These are phyloP conservation scores for Inonotus obliquus DNA, from an alignment of 1,284 basidiomycete genomes.

Conservation along the genomic window DNA sequence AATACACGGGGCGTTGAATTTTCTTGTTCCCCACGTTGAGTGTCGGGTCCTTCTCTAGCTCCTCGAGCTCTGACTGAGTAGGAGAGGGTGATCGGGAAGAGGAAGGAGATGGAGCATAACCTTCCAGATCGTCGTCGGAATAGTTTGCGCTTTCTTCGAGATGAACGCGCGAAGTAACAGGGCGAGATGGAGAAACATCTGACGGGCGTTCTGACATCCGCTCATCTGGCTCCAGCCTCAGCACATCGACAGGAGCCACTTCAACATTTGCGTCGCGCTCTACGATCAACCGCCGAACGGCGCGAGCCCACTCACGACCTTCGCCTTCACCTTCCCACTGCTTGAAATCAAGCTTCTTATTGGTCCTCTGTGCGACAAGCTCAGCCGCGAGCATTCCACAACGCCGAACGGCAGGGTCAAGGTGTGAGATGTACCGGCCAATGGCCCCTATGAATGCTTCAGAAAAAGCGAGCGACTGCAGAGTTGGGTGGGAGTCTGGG, in stretches of 20 bases:
- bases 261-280: conserved; percentile 48
- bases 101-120: conserved; percentile 57
- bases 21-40: conserved; percentile 63
- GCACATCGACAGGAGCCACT: conserved; percentile 19
- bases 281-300: conserved; percentile 47
- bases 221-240: background rate
- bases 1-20: conserved; percentile 73
- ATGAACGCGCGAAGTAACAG: conserved; percentile 15
- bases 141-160: conserved; percentile 41
- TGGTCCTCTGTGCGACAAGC: conserved; percentile 54
- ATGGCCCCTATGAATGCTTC: conserved; percentile 70
- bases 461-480: conserved; percentile 45
- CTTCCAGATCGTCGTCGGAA: conserved; percentile 80
- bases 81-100: conserved; percentile 79
- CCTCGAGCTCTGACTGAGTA: conserved; percentile 71
- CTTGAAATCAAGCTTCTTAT: conserved; percentile 73
- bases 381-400: conserved; percentile 95
- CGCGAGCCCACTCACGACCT: conserved; percentile 63
- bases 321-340: conserved; percentile 80
- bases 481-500: conserved; percentile 34
- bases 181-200: background rate
- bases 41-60: conserved; percentile 83
- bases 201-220: background rate
- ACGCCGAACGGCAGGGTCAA: conserved; percentile 73
- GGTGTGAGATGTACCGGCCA: conserved; percentile 72